A percentile compares a stretch with the other conserved stretches of the same genome.
phyloP scores from a whole-genome alignment of 495 filamentous ascomycete genomes.

The Neurospora sp. region DNA sequence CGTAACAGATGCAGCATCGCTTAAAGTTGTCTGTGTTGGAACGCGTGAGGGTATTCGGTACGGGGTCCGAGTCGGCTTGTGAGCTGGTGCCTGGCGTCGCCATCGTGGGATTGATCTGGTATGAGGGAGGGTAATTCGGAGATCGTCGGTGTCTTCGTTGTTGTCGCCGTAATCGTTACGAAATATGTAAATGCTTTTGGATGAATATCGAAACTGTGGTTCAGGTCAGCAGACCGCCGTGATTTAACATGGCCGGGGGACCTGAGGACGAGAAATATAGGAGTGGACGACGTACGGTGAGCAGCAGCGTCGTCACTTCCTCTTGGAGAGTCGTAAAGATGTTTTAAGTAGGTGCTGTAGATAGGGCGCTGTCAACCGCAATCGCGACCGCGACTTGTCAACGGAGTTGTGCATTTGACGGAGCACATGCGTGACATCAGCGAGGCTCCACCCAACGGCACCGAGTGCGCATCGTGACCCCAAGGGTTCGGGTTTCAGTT shows the following conservation, averaged over 20 bases:
- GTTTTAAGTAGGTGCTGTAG: not conserved
- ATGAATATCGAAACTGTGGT: not conserved
- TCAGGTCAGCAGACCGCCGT: not conserved
- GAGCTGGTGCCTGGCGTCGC: not conserved
- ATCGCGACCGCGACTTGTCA: not conserved
- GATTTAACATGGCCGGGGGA: not conserved
- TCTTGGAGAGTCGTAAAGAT: not conserved
- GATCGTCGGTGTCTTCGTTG: not conserved
- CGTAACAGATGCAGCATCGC: conserved; percentile 91
- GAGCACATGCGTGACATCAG: not conserved
- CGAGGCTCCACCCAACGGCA: not conserved
- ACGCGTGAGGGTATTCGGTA: not conserved
- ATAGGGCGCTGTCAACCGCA: not conserved
- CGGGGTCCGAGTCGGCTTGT: conserved; percentile 6
- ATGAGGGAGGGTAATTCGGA: not conserved
- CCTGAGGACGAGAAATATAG: not conserved
- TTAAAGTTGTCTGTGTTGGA: conserved; percentile 21
- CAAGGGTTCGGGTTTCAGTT: not conserved
- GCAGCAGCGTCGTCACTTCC: not conserved
- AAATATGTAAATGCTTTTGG: not conserved
- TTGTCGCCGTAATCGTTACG: not conserved
- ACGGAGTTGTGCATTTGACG: not conserved
- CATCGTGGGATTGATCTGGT: not conserved
- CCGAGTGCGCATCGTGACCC: not conserved
- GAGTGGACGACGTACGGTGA: not conserved